Percentiles rank a stretch among this genome's conserved stretches.
Conservation (phyloP, 257 asterid species). For the Nicotiana attenuata region DNA sequence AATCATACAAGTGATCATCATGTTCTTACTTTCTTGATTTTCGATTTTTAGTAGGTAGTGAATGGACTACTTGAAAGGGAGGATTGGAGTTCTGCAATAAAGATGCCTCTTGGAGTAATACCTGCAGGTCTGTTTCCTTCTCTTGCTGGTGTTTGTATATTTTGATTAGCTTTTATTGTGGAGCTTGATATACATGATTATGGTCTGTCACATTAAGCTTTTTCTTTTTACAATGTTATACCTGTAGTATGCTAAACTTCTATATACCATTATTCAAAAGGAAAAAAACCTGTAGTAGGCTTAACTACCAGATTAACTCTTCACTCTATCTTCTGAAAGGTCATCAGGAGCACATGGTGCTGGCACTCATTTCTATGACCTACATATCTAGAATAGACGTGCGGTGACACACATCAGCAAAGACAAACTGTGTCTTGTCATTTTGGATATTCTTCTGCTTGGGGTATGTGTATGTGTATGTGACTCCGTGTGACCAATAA, state of each 20-base stretch:
- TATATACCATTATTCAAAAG: no score
- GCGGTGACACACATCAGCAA: background rate
- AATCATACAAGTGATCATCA: constrained; percentile 16
- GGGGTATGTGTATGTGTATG: background rate
- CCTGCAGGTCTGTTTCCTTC: constrained; percentile 69
- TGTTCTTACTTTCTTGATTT: constrained; percentile 22
- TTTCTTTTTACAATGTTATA: background rate
- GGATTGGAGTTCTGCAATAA: constrained; percentile 78
- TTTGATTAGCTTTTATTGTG: background rate
- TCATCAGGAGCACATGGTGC: background rate
- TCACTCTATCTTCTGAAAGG: background rate
- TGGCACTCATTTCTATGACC: background rate
- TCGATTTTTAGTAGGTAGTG: constrained; percentile 65
- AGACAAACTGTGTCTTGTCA: background rate
- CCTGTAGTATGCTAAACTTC: background rate
- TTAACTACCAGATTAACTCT: background rate
- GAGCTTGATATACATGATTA: background rate
- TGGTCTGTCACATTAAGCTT: background rate
- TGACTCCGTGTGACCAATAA: no score
- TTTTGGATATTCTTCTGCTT: background rate
- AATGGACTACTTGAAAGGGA: constrained; percentile 89
- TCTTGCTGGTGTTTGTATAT: background rate
- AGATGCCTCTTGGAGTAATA: constrained; percentile 77
- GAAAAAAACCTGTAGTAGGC: background rate
- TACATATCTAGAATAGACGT: background rate